These are phyloP conservation scores for Apostasia shenzhenica DNA, from an alignment of 106 monocot genomes.

Conservation along the genomic window DNA sequence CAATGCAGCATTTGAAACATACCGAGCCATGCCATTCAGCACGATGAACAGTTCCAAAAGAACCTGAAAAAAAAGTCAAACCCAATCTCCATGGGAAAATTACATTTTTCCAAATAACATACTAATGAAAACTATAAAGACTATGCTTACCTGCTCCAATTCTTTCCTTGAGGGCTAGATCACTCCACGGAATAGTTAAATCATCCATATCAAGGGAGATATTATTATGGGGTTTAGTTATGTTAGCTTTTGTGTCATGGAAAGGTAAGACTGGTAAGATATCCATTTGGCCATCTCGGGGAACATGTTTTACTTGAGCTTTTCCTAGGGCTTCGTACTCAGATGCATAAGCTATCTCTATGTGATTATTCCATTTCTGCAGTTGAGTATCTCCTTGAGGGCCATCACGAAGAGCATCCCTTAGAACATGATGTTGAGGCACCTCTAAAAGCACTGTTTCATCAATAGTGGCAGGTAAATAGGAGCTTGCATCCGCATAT, in stretches of 20 bases:
- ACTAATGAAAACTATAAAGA: neutral
- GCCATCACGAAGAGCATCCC: conserved; percentile 16
- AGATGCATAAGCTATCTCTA: conserved; percentile 10
- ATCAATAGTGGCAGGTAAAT: conserved; percentile 20
- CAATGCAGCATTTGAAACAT: conserved; percentile 16
- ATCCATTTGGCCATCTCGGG: conserved; percentile 25
- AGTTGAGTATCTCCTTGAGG: conserved; percentile 13
- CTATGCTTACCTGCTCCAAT: conserved; percentile 83
- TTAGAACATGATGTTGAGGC: conserved; percentile 12
- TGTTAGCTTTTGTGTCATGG: conserved; percentile 30
- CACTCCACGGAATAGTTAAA: conserved; percentile 76
- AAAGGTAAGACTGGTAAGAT: conserved; percentile 16
- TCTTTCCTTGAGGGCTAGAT: conserved; percentile 75
- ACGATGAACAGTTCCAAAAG: conserved; percentile 99
- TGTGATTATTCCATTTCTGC: conserved; percentile 17
- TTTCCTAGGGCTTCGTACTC: conserved; percentile 20
- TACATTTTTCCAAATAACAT: neutral
- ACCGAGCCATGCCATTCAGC: conserved; percentile 99
- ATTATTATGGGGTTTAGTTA: conserved; percentile 31
- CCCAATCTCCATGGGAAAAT: neutral
- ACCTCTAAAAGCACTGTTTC: conserved; percentile 16
- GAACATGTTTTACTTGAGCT: conserved; percentile 17
- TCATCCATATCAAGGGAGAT: conserved; percentile 58
- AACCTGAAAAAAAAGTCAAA: conserved; percentile 56
- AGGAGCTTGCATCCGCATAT: conserved; percentile 14